phyloP scores from a whole-genome alignment of 1,139 yeast species.

The Petasospora fabianii region DNA sequence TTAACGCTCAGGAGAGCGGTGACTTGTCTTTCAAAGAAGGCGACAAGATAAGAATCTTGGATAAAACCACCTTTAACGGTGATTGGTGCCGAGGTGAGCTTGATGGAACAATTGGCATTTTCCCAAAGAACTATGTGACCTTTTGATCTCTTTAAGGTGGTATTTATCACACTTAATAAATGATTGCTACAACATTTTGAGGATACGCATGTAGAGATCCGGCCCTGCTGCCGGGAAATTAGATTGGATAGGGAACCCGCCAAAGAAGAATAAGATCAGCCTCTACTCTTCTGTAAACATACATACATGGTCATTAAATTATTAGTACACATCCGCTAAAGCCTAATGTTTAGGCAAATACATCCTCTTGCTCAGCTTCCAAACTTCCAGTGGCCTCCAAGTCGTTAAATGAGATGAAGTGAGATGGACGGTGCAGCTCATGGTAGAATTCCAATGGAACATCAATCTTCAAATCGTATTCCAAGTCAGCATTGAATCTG shows the following conservation, averaged over 20 bases:
- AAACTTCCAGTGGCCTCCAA: conserved; percentile 49
- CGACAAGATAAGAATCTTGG: conserved; percentile 44
- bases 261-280: too few species aligned
- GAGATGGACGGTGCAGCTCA: conserved; percentile 84
- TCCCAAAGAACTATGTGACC: conserved; percentile 53
- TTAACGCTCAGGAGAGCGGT: conserved; percentile 34
- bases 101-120: conserved; percentile 44
- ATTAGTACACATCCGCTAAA: too few species aligned
- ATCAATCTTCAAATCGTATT: conserved; percentile 68
- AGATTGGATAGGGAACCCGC: too few species aligned
- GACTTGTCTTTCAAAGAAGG: conserved; percentile 51
- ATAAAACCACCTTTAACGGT: conserved; percentile 32
- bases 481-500: conserved; percentile 62
- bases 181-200: neutral
- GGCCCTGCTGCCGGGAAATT: too few species aligned
- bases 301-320: too few species aligned
- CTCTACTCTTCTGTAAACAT: too few species aligned
- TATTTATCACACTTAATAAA: conserved; percentile 2
- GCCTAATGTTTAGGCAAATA: conserved; percentile 54
- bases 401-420: conserved; percentile 71
- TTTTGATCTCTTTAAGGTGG: too few species aligned
- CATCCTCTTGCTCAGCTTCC: conserved; percentile 74
- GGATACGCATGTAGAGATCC: too few species aligned
- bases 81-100: conserved; percentile 63
- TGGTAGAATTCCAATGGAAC: conserved; percentile 80